These are phyloP conservation scores for Leccinellum rugosiceps DNA, from an alignment of 768 basidiomycete species.

Conservation along the genomic window DNA sequence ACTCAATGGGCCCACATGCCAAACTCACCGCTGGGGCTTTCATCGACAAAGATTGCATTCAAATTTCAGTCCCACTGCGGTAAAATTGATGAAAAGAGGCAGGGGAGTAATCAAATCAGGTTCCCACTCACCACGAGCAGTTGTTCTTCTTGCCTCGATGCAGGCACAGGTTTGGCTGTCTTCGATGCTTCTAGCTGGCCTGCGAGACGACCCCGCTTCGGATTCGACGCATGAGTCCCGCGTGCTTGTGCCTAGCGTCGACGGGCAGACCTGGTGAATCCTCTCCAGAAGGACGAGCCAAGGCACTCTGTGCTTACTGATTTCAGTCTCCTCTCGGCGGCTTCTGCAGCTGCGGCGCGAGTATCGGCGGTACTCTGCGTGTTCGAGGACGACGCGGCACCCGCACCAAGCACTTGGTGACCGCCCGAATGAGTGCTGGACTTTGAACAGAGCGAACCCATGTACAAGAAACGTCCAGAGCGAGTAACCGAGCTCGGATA, in stretches of 20 bases:
- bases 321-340: constrained; percentile 58
- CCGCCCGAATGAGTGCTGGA: constrained; percentile 38
- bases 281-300: constrained; percentile 9
- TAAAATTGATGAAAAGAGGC: constrained; percentile 29
- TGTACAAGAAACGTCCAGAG: constrained; percentile 17
- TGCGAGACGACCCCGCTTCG: constrained; percentile 43
- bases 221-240: constrained; percentile 43
- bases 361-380: constrained; percentile 35
- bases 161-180: constrained; percentile 34
- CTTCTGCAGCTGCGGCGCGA: constrained; percentile 57
- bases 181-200: constrained; percentile 41
- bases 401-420: constrained; percentile 48
- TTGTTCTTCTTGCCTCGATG: constrained; percentile 37
- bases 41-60: constrained; percentile 24
- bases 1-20: constrained; percentile 18
- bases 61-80: constrained; percentile 41
- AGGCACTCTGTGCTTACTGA: constrained; percentile 39
- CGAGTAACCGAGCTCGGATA: background rate
- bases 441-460: constrained; percentile 63
- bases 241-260: constrained; percentile 38
- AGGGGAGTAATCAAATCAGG: constrained; percentile 13
- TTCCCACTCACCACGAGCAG: constrained; percentile 42
- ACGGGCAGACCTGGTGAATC: constrained; percentile 22
- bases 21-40: constrained; percentile 21
- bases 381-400: constrained; percentile 27